phyloP scores from a whole-genome alignment of 2,329 filamentous ascomycete genomes.

The Calonectria multiphialidica region DNA sequence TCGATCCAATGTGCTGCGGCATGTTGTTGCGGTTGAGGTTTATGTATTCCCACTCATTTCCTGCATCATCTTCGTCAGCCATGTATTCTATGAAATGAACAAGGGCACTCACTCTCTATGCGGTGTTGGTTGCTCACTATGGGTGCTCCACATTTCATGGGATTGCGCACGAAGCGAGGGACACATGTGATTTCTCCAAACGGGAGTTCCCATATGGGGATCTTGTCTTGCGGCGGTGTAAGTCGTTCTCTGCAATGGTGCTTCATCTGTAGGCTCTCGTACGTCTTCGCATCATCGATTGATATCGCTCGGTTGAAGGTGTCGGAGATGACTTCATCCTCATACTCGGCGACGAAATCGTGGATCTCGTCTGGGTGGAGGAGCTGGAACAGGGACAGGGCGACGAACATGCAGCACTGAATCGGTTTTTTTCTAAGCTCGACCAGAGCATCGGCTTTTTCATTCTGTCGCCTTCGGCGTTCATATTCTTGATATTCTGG shows the following conservation, averaged over 20 bases:
- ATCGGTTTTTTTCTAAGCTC: constrained; percentile 29
- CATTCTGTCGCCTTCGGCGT: constrained; percentile 22
- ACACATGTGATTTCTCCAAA: constrained; percentile 21
- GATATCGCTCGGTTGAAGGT: constrained; percentile 27
- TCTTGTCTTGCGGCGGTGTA: constrained; percentile 25
- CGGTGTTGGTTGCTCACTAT: constrained; percentile 29
- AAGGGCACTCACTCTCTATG: constrained; percentile 20
- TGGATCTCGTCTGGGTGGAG: constrained; percentile 25
- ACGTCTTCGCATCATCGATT: constrained; percentile 33
- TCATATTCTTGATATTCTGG: constrained; percentile 18
- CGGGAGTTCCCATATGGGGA: constrained; percentile 21
- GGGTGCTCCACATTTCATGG: constrained; percentile 27
- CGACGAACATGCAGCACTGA: constrained; percentile 35
- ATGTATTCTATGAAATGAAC: not conserved
- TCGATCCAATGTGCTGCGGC: constrained; percentile 24
- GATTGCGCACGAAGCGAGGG: constrained; percentile 29
- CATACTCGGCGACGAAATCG: constrained; percentile 34
- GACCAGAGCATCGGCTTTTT: constrained; percentile 22
- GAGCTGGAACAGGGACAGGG: constrained; percentile 26
- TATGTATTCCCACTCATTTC: constrained; percentile 26
- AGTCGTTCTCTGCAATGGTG: constrained; percentile 28
- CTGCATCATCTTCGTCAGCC: constrained; percentile 2
- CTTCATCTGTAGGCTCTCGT: constrained; percentile 28
- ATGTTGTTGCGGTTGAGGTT: constrained; percentile 30
- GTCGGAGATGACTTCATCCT: constrained; percentile 30